Base-by-base conservation (phyloP, 306 rosid species). In the Ammopiptanthus mongolicus region DNA sequence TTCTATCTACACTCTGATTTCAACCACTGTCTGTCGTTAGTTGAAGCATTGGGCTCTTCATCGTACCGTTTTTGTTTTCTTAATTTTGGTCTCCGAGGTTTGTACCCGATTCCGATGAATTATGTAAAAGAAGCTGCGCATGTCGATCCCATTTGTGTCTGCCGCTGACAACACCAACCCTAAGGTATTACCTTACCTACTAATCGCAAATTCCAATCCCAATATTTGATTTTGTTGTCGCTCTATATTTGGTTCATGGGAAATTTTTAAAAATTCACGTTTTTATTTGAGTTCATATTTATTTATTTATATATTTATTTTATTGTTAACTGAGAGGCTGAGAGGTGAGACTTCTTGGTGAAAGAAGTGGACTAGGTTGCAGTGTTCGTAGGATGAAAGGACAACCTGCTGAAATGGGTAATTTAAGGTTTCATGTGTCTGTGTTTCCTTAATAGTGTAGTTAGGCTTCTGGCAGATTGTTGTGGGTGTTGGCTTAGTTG, bases 21-120 rank as follows among this genome's bases (percentile, higher is more conserved):
- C 28, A 17, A 62, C 6, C 44, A 17, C n/a, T 62, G 8, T 76
- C 55, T 39, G 17, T 28, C 2, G 62, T 67, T 46, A 63, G 56
- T 80, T 75, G 56, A 81, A 23, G 5, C 81, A 63, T 64, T 63
- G 19, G 42, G 3, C 19, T 42, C 17, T 28, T 48, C 71, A 22
- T 71, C 51, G 13, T 25, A 13, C 59, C 39, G 53, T 3, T 9
- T 31, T 22, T 25, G 8, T 4, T 21, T 13, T 8, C 0, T 14
- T 47, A 50, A 1, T 25, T 68, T 19, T 70, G 44, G 23, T 66
- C 25, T 59, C 31, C 11, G 19, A 50, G 53, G 50, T 29, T 63
- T 53, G 34, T 36, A 28, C 74, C 69, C 39, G 76, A 87, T 82
- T 76, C 79, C 77, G 81, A 87, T 87, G 89, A 80, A 75, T 67